Conservation (phyloP, 2,329 filamentous ascomycete species). For the Microsporum audouinii region DNA sequence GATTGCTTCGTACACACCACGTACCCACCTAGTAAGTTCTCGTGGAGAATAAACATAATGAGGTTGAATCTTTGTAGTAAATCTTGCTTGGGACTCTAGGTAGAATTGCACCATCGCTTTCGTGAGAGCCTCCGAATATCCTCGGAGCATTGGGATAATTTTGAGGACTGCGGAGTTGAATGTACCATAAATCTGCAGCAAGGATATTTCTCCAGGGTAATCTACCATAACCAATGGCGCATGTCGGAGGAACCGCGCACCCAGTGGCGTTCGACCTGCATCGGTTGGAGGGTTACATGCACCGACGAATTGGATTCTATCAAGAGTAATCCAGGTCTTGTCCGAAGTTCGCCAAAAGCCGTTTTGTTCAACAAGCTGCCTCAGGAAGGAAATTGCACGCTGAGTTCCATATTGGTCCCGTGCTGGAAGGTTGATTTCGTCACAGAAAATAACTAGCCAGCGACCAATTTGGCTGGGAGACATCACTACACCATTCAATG, state of each 20-base stretch:
- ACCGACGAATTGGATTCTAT: slow-evolving; percentile 97
- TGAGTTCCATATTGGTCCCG: slow-evolving; percentile 97
- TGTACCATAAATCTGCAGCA: slow-evolving; percentile 95
- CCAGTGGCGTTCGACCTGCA: slow-evolving; percentile 88
- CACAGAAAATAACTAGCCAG: slow-evolving; percentile 97
- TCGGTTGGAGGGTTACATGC: slow-evolving; percentile 98
- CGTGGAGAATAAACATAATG: slow-evolving; percentile 99
- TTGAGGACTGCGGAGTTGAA: slow-evolving; percentile 96
- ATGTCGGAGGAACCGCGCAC: slow-evolving; percentile 84
- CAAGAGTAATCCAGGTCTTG: slow-evolving; percentile 94
- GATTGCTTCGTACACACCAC: slow-evolving; percentile 94
- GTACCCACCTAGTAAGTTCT: slow-evolving; percentile 95
- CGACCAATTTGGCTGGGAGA: slow-evolving; percentile 92
- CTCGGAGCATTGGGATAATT: slow-evolving; percentile 86
- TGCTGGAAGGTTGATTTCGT: slow-evolving; percentile 97
- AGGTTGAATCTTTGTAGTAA: slow-evolving; percentile 92
- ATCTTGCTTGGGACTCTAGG: slow-evolving; percentile 81
- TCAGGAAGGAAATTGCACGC: slow-evolving; percentile 89
- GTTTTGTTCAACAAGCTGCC: slow-evolving; percentile 96
- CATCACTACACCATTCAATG: slow-evolving; percentile 86
- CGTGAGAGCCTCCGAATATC: slow-evolving; percentile 86
- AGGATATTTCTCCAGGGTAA: slow-evolving; percentile 88
- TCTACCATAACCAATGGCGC: slow-evolving; percentile 99
- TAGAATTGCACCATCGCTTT: slow-evolving; percentile 98
- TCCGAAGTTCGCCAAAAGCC: slow-evolving; percentile 98